phyloP scores from a whole-genome alignment of 768 basidiomycete genomes.

The Suillus weaverae region DNA sequence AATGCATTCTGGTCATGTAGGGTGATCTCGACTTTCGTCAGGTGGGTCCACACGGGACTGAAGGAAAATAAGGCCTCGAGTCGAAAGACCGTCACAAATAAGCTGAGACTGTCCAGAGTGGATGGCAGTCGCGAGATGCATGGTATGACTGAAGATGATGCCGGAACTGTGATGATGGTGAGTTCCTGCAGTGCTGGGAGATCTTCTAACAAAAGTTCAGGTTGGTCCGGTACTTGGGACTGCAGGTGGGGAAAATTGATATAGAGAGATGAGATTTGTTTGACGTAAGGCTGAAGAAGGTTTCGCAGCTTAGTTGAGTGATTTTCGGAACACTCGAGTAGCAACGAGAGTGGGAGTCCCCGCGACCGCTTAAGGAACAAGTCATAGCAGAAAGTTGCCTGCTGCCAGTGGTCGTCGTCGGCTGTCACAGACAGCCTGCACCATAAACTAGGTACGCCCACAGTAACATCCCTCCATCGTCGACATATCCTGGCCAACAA shows the following conservation, averaged over 20 bases:
- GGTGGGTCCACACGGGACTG: constrained; percentile 21
- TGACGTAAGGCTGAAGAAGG: constrained; percentile 20
- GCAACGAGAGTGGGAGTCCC: constrained; percentile 19
- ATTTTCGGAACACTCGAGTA: constrained; percentile 12
- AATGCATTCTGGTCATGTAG: background rate
- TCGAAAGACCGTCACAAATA: constrained; percentile 7
- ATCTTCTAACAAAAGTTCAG: constrained; percentile 8
- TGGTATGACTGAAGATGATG: no score
- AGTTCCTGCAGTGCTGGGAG: constrained; percentile 17
- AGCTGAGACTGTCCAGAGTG: constrained; percentile 15
- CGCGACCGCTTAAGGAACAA: constrained; percentile 11
- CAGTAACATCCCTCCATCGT: constrained; percentile 41
- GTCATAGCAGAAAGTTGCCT: constrained; percentile 14
- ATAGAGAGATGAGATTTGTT: constrained; percentile 4
- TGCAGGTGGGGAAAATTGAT: constrained; percentile 6
- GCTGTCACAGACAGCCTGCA: constrained; percentile 35
- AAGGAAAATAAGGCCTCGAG: background rate
- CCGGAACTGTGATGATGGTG: background rate
- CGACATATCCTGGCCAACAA: constrained; percentile 41
- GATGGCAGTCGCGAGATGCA: background rate
- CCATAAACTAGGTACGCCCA: constrained; percentile 47
- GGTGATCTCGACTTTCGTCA: constrained; percentile 14
- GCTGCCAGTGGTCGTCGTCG: constrained; percentile 8
- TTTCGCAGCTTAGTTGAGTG: background rate
- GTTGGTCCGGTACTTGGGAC: background rate